Percentiles rank a stretch among this genome's conserved stretches.
These are phyloP conservation scores for Xerophyta viscosa DNA, from an alignment of 106 monocot genomes.

Conservation along the genomic window DNA sequence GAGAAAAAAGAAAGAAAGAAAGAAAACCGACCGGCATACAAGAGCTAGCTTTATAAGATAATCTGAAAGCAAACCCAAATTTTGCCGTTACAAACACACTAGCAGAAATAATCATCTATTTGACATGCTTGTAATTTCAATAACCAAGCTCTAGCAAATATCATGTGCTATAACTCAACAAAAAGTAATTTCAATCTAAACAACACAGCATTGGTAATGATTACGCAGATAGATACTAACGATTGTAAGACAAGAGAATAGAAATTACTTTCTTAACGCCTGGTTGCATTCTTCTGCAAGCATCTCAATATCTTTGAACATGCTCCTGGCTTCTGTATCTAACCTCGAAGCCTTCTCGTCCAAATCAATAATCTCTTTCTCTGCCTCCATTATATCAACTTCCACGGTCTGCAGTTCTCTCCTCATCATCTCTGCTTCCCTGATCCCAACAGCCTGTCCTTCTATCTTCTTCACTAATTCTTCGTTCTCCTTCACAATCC, in stretches of 20 bases:
- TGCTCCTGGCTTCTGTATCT: constrained; percentile 24
- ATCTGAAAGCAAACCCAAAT: too few species aligned
- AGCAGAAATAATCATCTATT: too few species aligned
- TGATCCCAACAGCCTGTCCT: constrained; percentile 45
- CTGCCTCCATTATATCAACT: constrained; percentile 51
- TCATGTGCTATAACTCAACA: too few species aligned
- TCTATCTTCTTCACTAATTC: constrained; percentile 43
- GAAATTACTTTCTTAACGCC: constrained; percentile 52
- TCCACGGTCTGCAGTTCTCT: constrained; percentile 69
- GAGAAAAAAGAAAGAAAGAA: too few species aligned
- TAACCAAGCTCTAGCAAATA: too few species aligned
- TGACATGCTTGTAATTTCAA: too few species aligned
- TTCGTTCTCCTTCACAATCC: constrained; percentile 45
- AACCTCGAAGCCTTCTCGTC: constrained; percentile 77
- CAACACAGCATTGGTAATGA: too few species aligned
- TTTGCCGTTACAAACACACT: too few species aligned
- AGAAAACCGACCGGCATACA: too few species aligned
- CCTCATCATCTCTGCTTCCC: constrained; percentile 75
- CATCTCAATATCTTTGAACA: constrained; percentile 43
- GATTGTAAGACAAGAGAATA: constrained; percentile 3
- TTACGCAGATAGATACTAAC: too few species aligned
- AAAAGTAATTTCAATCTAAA: too few species aligned
- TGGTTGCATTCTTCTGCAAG: constrained; percentile 61
- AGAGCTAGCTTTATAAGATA: too few species aligned
- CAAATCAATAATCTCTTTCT: constrained; percentile 27